Conservation (phyloP, 352 stramenopile species). For the Pythium angustatum region DNA sequence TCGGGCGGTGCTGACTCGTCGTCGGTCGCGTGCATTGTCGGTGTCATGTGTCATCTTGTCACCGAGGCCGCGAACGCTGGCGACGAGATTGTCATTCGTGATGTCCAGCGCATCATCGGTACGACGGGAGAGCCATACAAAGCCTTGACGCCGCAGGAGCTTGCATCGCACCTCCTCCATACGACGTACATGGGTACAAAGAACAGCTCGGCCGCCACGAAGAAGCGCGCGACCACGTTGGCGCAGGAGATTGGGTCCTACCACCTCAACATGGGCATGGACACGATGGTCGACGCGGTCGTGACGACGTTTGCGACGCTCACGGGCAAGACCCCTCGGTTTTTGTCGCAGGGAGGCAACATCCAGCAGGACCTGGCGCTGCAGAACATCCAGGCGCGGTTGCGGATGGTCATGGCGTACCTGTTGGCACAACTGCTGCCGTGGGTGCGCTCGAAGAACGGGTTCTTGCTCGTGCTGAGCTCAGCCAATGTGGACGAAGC, state of each 20-base stretch:
- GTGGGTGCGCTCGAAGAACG: slow-evolving; percentile 93
- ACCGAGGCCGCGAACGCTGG: slow-evolving; percentile 80
- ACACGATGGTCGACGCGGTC: slow-evolving; percentile 92
- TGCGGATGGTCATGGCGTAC: slow-evolving; percentile 99
- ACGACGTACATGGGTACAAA: slow-evolving; percentile 98
- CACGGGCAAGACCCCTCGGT: slow-evolving; percentile 91
- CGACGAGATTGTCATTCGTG: slow-evolving; percentile 75
- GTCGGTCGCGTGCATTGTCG: slow-evolving; percentile 96
- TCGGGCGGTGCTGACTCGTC: slow-evolving; percentile 96
- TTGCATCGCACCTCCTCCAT: slow-evolving; percentile 94
- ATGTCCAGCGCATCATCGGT: slow-evolving; percentile 86
- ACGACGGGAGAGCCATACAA: slow-evolving; percentile 55
- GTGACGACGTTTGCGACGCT: slow-evolving; percentile 76
- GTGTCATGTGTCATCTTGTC: slow-evolving; percentile 97
- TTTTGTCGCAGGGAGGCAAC: slow-evolving; percentile 87
- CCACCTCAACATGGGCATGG: slow-evolving; percentile 95
- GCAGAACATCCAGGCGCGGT: slow-evolving; percentile 98
- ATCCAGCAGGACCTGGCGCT: slow-evolving; percentile 95
- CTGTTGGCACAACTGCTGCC: slow-evolving; percentile 97
- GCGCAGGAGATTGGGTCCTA: slow-evolving; percentile 94
- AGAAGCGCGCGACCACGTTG: slow-evolving; percentile 86
- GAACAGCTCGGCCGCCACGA: slow-evolving; percentile 93
- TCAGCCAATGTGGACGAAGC: slow-evolving; percentile 98
- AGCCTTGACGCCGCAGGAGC: slow-evolving; percentile 76
- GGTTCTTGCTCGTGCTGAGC: slow-evolving; percentile 98